Conservation (phyloP, 768 basidiomycete genomes). For the Tricholoma hemisulphureum region DNA sequence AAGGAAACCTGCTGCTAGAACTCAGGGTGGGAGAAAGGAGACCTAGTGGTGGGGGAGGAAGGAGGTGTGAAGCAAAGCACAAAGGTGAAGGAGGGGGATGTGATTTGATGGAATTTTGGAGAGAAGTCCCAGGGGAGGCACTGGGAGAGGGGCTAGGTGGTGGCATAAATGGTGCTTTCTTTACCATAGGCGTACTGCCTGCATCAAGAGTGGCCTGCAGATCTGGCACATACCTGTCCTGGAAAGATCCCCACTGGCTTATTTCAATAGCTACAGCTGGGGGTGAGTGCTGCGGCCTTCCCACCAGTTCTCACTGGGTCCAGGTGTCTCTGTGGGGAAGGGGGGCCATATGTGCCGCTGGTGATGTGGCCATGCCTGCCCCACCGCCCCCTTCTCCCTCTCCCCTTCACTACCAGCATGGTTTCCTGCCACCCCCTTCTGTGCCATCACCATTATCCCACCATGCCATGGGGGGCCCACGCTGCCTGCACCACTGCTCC, state of each 20-base stretch:
- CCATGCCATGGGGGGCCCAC: too few species aligned
- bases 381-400: too few species aligned
- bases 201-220: constrained; percentile 79
- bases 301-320: too few species aligned
- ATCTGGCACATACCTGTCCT: constrained; percentile 72
- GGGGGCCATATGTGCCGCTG: too few species aligned
- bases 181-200: constrained; percentile 38
- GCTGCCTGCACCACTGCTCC: too few species aligned
- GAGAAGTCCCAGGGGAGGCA: constrained; percentile 15
- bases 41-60: constrained; percentile 25
- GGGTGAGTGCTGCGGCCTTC: too few species aligned
- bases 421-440: too few species aligned
- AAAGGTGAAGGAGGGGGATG: constrained; percentile 10
- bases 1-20: constrained; percentile 13
- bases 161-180: constrained; percentile 66
- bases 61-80: constrained; percentile 15
- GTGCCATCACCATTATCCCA: too few species aligned
- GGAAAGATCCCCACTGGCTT: constrained; percentile 79
- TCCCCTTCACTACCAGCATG: too few species aligned
- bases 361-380: too few species aligned
- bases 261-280: constrained; percentile 86
- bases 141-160: constrained; percentile 50
- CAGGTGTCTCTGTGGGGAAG: too few species aligned
- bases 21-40: constrained; percentile 26
- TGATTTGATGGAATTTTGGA: too few species aligned